Conservation (phyloP, 495 filamentous ascomycete species). For the Lepraria neglecta region DNA sequence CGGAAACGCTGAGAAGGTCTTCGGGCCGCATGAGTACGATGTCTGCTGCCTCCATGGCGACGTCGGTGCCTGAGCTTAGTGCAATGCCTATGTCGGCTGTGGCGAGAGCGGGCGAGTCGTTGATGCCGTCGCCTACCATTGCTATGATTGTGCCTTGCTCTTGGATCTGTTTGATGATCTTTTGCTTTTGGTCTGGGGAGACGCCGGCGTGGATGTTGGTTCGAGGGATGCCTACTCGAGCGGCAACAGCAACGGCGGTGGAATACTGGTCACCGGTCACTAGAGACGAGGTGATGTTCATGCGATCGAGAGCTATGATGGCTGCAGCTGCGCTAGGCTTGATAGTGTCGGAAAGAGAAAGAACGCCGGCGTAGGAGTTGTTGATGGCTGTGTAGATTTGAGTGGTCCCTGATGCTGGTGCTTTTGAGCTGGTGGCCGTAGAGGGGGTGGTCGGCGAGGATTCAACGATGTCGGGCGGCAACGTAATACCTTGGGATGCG, state of each 20-base stretch:
- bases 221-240: slow-evolving; percentile 70
- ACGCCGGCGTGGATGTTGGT: slow-evolving; percentile 73
- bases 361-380: slow-evolving; percentile 65
- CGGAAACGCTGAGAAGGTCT: slow-evolving; percentile 85
- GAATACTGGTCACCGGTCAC: slow-evolving; percentile 87
- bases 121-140: slow-evolving; percentile 99
- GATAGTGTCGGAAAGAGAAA: slow-evolving; percentile 81
- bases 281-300: slow-evolving; percentile 81
- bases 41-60: slow-evolving; percentile 96
- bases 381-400: slow-evolving; percentile 89
- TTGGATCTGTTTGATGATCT: slow-evolving; percentile 73
- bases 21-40: slow-evolving; percentile 92
- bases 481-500: slow-evolving; percentile 54
- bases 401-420: slow-evolving; percentile 59
- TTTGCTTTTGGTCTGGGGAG: slow-evolving; percentile 80
- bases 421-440: slow-evolving; percentile 30
- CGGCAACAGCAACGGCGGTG: slow-evolving; percentile 75
- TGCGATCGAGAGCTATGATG: slow-evolving; percentile 72
- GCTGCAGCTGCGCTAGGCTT: slow-evolving; percentile 80
- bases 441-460: slow-evolving; percentile 27
- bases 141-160: slow-evolving; percentile 66
- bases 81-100: slow-evolving; percentile 91
- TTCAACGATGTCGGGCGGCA: slow-evolving; percentile 46
- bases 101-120: slow-evolving; percentile 93
- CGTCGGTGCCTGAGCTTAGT: slow-evolving; percentile 86